Percentiles rank a stretch among this genome's conserved stretches.
Conservation (phyloP, 1,284 basidiomycete species). For the Gomphus sp. region DNA sequence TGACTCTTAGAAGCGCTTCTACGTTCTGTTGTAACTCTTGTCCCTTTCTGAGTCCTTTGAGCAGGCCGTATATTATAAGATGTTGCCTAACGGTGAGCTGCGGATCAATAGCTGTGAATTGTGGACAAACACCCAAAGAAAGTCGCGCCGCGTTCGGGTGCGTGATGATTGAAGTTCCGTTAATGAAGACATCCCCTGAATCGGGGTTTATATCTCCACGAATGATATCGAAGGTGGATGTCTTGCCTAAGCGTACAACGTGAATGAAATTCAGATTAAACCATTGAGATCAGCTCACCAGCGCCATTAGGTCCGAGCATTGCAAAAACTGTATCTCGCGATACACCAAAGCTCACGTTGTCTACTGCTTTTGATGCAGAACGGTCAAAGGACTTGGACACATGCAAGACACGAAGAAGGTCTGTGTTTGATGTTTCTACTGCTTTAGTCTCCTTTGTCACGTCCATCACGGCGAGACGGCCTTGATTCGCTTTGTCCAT, state of each 20-base stretch:
- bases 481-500: slow-evolving; percentile 1
- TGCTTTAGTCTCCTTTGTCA: slow-evolving; percentile 41
- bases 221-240: slow-evolving; percentile 70
- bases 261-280: neutral
- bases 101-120: slow-evolving; percentile 75
- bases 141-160: slow-evolving; percentile 53
- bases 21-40: slow-evolving; percentile 45
- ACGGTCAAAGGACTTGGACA: slow-evolving; percentile 54
- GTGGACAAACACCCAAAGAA: slow-evolving; percentile 70
- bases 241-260: slow-evolving; percentile 35
- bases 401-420: slow-evolving; percentile 51
- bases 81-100: slow-evolving; percentile 74
- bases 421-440: slow-evolving; percentile 38
- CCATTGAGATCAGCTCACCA: slow-evolving; percentile 23
- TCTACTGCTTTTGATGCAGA: slow-evolving; percentile 52
- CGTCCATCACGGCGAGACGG: slow-evolving; percentile 28
- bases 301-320: slow-evolving; percentile 77
- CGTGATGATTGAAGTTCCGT: slow-evolving; percentile 50
- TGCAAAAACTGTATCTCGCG: slow-evolving; percentile 56
- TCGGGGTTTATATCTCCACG: slow-evolving; percentile 57
- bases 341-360: slow-evolving; percentile 63
- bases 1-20: slow-evolving; percentile 47
- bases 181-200: slow-evolving; percentile 57
- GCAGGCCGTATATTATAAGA: slow-evolving; percentile 52
- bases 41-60: slow-evolving; percentile 54